Percentiles rank a stretch among this genome's conserved stretches.
Evolutionary conservation across 1,284 basidiomycete genomes (phyloP).

Genomic region (Volvariella volvacea): DNA sequence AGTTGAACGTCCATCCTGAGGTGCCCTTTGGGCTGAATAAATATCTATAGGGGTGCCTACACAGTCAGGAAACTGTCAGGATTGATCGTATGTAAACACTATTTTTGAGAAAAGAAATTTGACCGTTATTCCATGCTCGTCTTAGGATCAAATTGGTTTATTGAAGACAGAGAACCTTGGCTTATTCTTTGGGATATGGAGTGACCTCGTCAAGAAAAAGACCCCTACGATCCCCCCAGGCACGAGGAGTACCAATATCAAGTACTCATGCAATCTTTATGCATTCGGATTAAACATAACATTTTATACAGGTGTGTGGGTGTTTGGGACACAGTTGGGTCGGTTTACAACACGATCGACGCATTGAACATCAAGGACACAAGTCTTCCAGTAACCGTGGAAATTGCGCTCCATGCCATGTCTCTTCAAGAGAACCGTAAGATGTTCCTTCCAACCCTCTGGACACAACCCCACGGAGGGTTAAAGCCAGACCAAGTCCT

Average conservation of each 20-base stretch:
- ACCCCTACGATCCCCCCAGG: background rate
- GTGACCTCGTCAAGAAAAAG: background rate
- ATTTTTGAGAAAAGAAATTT: no score
- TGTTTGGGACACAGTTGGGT: conserved; percentile 23
- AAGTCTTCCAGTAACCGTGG: conserved; percentile 14
- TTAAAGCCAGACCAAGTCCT: conserved; percentile 11
- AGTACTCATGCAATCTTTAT: background rate
- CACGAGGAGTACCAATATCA: background rate
- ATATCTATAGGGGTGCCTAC: background rate
- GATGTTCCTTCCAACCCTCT: conserved; percentile 19
- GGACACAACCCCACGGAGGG: conserved; percentile 7
- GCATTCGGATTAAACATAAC: background rate
- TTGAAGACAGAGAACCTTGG: background rate
- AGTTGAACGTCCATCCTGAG: no score
- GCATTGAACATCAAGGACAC: conserved; percentile 17
- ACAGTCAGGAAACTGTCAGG: background rate
- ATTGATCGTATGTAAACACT: background rate
- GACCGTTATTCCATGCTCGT: background rate
- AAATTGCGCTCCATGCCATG: conserved; percentile 19
- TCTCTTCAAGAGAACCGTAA: conserved; percentile 21
- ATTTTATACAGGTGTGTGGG: conserved; percentile 17
- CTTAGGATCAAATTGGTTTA: background rate
- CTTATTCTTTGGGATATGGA: background rate
- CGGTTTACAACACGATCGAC: conserved; percentile 13
- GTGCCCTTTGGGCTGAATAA: background rate